Conservation (phyloP, 2,329 filamentous ascomycete species). For the Aspergillus sp. region DNA sequence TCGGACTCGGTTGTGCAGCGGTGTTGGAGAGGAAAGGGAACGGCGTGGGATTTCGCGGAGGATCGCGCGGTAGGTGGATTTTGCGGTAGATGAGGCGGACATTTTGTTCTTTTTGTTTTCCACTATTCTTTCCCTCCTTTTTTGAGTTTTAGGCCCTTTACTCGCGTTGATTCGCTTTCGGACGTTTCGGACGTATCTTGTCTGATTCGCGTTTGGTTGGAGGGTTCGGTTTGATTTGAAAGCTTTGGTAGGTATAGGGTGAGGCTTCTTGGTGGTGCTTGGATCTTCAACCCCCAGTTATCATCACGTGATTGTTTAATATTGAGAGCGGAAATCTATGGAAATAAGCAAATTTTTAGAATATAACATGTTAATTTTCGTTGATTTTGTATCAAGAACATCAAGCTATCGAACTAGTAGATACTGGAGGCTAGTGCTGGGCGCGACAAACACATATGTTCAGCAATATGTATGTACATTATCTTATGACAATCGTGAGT, state of each 20-base stretch:
- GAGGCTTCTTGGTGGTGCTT: not conserved
- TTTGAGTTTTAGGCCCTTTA: not conserved
- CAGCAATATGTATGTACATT: conserved; percentile 22
- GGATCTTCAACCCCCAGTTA: not conserved
- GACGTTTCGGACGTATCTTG: not conserved
- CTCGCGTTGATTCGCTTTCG: not conserved
- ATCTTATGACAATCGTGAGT: conserved; percentile 21
- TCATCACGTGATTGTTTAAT: too few relatives aligned
- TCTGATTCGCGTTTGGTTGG: not conserved
- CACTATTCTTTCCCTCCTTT: not conserved
- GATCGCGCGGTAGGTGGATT: conserved; percentile 82
- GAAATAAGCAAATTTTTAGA: too few relatives aligned
- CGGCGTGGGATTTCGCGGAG: conserved; percentile 85
- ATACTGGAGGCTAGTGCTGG: not conserved
- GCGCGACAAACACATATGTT: conserved; percentile 10
- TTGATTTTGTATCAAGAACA: too few relatives aligned
- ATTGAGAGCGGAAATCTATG: too few relatives aligned
- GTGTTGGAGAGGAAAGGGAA: conserved; percentile 61
- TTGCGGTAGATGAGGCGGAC: conserved; percentile 44
- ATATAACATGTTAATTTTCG: too few relatives aligned
- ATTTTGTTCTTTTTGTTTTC: conserved; percentile 18
- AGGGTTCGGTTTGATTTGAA: not conserved
- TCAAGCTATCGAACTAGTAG: too few relatives aligned
- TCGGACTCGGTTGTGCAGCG: conserved; percentile 70
- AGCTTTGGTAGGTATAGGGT: not conserved